phyloP scores from a whole-genome alignment of 176 grass and related monocot species.

The Oryza officinalis region DNA sequence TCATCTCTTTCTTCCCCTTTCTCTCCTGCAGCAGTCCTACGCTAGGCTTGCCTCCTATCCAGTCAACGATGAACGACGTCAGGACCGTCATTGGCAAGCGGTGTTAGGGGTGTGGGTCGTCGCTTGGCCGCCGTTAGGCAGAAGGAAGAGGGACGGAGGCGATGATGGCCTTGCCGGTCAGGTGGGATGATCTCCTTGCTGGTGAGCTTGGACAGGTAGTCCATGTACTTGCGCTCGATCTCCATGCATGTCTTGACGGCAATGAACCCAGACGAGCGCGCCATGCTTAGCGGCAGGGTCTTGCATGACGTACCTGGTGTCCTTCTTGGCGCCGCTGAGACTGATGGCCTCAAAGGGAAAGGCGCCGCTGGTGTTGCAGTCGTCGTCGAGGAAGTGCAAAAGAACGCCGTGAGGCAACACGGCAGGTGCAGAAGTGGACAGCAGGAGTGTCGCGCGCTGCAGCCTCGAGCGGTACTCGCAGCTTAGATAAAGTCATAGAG shows the following conservation, averaged over 20 bases:
- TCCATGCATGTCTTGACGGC: constrained; percentile 59
- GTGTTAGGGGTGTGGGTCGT: too few relatives aligned
- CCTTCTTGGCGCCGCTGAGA: constrained; percentile 34
- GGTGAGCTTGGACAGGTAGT: constrained; percentile 52
- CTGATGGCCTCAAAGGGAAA: constrained; percentile 44
- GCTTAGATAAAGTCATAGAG: constrained; percentile 84
- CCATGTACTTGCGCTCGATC: constrained; percentile 59
- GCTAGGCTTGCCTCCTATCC: too few relatives aligned
- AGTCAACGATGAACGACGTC: too few relatives aligned
- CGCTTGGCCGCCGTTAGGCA: too few relatives aligned
- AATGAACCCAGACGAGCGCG: constrained; percentile 53
- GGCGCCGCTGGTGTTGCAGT: constrained; percentile 38
- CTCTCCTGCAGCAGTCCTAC: too few relatives aligned
- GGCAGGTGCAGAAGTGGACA: constrained; percentile 48
- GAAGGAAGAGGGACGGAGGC: too few relatives aligned
- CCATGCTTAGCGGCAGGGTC: constrained; percentile 42
- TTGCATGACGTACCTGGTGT: constrained; percentile 37
- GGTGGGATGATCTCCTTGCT: constrained; percentile 63
- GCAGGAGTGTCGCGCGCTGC: constrained; percentile 44
- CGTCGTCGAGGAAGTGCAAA: constrained; percentile 36
- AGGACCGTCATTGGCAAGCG: too few relatives aligned
- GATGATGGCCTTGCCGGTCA: constrained; percentile 19
- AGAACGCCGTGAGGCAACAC: constrained; percentile 49
- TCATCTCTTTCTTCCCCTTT: too few relatives aligned
- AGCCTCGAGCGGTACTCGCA: constrained; percentile 52